Evolutionary conservation across 1,139 yeast genomes (phyloP), one percentile per base, ranked within the genome.

Genomic region (Geotrichum siamense): DNA sequence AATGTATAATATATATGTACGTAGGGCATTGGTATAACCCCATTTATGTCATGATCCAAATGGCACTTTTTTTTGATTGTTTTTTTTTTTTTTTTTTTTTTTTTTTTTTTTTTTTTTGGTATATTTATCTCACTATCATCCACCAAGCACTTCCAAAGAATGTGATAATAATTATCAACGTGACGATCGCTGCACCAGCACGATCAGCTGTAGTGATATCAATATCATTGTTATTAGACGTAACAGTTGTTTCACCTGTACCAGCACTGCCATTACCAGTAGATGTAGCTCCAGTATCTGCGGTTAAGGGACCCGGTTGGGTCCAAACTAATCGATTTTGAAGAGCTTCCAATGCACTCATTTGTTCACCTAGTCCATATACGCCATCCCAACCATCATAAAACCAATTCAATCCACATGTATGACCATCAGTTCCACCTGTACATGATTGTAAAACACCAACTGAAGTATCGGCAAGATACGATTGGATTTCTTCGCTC

Each of bases 281-380:
- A 1, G 78, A 68, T 6, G 74, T 55, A 19, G 76, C 79, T 44
- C 81, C 80, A 19, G 69, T 65, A n/a, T 50, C 45, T 15, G 61
- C 63, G 3, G 71, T 68, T 46, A 60, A 65, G 2, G 79, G 77
- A 0, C 68, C 67, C 1, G 65, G 65, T 38, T 61, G 59, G 4
- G 63, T 53, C 42, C 59, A 58, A 15, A 69, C 61, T 30, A 75
- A 56, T 42, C 74, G 52, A 29, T 68, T 79, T 53, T 79, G 82
- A 59, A 87, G 74, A 3, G 76, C 77, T 61, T 87, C 96, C 47
- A 87, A 68, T 0, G 96, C 94, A 40, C 78, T 64, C 83, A 89
- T 84, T 63, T 89, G 96, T 64, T 89, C 96, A 51, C 97, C 96
- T 31, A 89, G 71, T 12, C 97, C 97, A 55, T 75, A 87, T 40